Evolutionary conservation across 2,329 filamentous ascomycete genomes (phyloP), one percentile per base, ranked within the genome.

Genomic region (Onygena corvina): DNA sequence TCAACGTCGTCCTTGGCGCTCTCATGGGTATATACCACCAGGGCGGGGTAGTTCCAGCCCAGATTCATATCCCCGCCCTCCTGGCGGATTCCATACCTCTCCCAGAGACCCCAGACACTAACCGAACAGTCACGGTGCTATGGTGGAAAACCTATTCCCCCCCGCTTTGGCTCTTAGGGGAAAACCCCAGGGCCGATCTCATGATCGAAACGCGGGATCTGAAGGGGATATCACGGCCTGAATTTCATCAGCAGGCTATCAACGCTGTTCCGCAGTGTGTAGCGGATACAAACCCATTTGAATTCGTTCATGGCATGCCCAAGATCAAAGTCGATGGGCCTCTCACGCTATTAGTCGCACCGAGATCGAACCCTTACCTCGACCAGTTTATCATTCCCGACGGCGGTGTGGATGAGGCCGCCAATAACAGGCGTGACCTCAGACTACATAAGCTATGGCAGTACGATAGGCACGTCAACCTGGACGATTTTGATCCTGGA

Each of bases 91-190:
- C 60, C 47, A 55, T 58, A 51, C 50, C 51, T n/a, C 9, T 35
- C 16, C 16, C 14, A 3, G 8, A 30, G 3, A 38, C 47, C 4
- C 25, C 30, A 6, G 12, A 20, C 3, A 12, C 30, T 25, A 23
- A 21, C 11, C 34, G 50, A 36, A 58, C 59, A 7, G 63, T 62
- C 6, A 67, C 67, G 3, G 68, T 73, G 12, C 64, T 74, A 50
- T 76, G 72, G 72, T 76, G 73, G 73, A 75, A 75, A 54, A 75
- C 73, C 2, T 76, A 76, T 55, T 70, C 71, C 6, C 73, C 73
- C 1, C 73, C 73, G 2, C 64, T 66, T 6, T 76, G 73, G 70
- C 60, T 76, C 11, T 61, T 75, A 4, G 73, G 72, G 16, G 60
- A 64, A 18, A 12, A 23, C 12, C 14, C 38, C 3, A 60, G 62